Conservation (phyloP, 768 basidiomycete genomes). For the Multifurca ochricompacta region DNA sequence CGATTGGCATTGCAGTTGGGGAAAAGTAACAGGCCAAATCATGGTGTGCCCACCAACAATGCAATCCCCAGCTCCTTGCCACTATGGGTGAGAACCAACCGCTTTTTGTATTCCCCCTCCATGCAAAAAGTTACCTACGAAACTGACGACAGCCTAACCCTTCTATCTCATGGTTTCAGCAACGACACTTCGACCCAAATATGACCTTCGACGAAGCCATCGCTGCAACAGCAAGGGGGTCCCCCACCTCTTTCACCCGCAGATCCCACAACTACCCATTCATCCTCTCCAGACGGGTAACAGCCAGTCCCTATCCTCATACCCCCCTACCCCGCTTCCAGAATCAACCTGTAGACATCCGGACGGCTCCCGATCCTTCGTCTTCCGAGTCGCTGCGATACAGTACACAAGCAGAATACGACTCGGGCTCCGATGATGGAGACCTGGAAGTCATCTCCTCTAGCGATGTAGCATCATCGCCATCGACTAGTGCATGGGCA, state of each 20-base stretch:
- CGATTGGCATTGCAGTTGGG: too few species aligned
- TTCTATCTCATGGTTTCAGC: too few species aligned
- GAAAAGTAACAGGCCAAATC: too few species aligned
- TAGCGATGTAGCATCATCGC: constrained; percentile 11
- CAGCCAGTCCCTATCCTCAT: constrained; percentile 18
- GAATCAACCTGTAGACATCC: constrained; percentile 10
- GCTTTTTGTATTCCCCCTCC: too few species aligned
- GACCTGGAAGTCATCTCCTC: constrained; percentile 20
- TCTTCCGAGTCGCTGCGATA: constrained; percentile 12
- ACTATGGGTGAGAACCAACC: too few species aligned
- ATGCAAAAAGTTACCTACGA: too few species aligned
- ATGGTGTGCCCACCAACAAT: too few species aligned
- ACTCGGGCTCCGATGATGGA: constrained; percentile 20
- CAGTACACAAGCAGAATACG: constrained; percentile 21
- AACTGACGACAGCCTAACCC: too few species aligned
- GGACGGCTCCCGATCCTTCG: constrained; percentile 1
- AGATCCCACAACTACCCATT: constrained; percentile 4
- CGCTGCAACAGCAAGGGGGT: constrained; percentile 15
- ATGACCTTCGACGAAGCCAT: constrained; percentile 68
- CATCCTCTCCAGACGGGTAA: constrained; percentile 7
- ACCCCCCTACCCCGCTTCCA: constrained; percentile 14
- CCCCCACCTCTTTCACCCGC: constrained; percentile 12
- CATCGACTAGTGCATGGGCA: constrained; percentile 12
- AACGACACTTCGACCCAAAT: too few species aligned
- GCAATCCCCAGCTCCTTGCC: too few species aligned